Evolutionary conservation across 1,139 yeast genomes (phyloP).

Genomic region (Groenewaldozyma auringiensis): DNA sequence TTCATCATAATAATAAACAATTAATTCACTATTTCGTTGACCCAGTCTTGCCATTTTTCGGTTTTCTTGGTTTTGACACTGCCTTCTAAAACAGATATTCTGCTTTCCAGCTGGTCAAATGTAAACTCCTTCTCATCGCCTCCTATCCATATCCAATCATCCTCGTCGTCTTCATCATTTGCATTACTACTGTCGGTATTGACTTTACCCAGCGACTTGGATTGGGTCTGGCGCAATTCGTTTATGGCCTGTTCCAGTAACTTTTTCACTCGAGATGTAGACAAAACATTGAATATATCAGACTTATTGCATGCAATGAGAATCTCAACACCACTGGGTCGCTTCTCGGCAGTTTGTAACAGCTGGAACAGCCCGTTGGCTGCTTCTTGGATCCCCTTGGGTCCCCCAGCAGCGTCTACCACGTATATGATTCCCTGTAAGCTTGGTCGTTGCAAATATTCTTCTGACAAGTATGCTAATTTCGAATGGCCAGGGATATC

Average conservation of each 20-base stretch:
- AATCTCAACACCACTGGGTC: slow-evolving; percentile 51
- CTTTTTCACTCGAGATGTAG: slow-evolving; percentile 50
- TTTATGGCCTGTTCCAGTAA: slow-evolving; percentile 60
- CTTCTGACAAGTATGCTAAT: slow-evolving; percentile 37
- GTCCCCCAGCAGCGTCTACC: slow-evolving; percentile 38
- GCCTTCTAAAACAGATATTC: slow-evolving; percentile 63
- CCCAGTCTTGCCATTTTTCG: slow-evolving; percentile 66
- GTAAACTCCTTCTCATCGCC: slow-evolving; percentile 39
- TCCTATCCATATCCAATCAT: slow-evolving; percentile 34
- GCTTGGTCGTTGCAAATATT: slow-evolving; percentile 30
- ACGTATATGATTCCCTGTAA: slow-evolving; percentile 61
- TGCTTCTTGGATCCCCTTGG: slow-evolving; percentile 24
- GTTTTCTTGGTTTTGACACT: slow-evolving; percentile 52
- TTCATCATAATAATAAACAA: background rate
- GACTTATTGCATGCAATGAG: slow-evolving; percentile 74
- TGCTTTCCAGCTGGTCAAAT: slow-evolving; percentile 65
- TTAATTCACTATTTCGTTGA: slow-evolving; percentile 50
- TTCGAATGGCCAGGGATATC: slow-evolving; percentile 88
- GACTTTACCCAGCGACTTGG: slow-evolving; percentile 38
- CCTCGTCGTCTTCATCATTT: slow-evolving; percentile 25
- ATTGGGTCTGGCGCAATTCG: slow-evolving; percentile 43
- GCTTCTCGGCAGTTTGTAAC: slow-evolving; percentile 27
- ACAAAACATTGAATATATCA: slow-evolving; percentile 77
- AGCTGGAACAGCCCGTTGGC: slow-evolving; percentile 29
- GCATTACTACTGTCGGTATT: slow-evolving; percentile 19